Evolutionary conservation across 2,329 filamentous ascomycete species (phyloP), one percentile per base, ranked within the genome.

Genomic region (Diaporthe vaccinii): DNA sequence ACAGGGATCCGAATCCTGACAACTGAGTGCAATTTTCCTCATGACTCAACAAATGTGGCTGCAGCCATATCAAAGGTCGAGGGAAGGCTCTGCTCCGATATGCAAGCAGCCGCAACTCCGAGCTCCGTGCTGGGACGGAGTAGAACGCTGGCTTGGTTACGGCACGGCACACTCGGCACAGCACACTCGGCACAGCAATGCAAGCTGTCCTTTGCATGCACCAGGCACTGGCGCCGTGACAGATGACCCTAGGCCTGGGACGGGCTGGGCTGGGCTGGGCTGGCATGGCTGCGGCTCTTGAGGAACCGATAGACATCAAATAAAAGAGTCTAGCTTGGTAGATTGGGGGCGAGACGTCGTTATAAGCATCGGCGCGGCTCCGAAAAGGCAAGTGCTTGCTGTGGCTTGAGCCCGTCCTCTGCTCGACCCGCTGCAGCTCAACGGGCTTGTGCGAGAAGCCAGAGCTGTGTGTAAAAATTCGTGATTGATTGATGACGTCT

Each of bases 1-100:
- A 41, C 53, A 72, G 57, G 69, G 69, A 72, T 72, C 7, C 25
- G 39, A 25, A 72, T 72, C 69, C 69, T 61, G 46, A 28, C 22
- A 8, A 53, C 46, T 53, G 62, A 15, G 41, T n/a, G 46, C 65
- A 53, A 69, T 69, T n/a, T 41, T 7, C 22, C 46, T 31, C 49
- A 53, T 69, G 65, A 55, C 65, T 53, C 34, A n/a, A 34, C 34
- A 46, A 67, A 53, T 31, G 10, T 22, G 44, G 44, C 62, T 34
- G 62, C 62, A 49, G 28, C 46, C 44, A 6, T 51, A 10, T 51
- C 28, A 28, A 68, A 20, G 62, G 62, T 68, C 22, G 62, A 51
- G 12, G 4, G 8, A 25, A 36, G 62, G 62, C 61, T 65, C 59
- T 51, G 41, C 20, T 14, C 12, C 17, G 61, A 51, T 44, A n/a